phyloP scores from a whole-genome alignment of 768 basidiomycete genomes.

The Russula sp. region DNA sequence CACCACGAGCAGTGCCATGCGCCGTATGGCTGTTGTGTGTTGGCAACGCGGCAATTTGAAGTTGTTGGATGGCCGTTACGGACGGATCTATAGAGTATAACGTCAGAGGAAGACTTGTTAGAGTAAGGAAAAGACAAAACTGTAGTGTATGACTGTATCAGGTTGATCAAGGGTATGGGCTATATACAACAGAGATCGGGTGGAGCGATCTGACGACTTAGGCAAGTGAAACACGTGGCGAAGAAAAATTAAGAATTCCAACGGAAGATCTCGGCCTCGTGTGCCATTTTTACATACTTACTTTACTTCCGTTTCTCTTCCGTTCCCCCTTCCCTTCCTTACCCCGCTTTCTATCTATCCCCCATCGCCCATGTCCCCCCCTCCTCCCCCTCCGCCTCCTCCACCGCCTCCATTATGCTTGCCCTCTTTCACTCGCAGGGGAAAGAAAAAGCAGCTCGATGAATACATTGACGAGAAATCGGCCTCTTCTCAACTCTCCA shows the following conservation, averaged over 20 bases:
- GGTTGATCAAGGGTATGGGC: background rate
- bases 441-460: constrained; percentile 18
- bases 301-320: background rate
- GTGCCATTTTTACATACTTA: constrained; percentile 3
- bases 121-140: background rate
- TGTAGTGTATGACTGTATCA: background rate
- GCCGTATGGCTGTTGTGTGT: background rate
- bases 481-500: background rate
- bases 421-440: constrained; percentile 22
- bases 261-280: background rate
- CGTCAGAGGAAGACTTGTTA: background rate
- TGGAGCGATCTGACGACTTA: background rate
- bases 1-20: background rate
- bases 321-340: background rate
- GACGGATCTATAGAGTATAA: background rate
- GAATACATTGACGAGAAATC: constrained; percentile 20
- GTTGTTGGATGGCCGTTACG: background rate
- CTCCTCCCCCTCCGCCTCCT: constrained; percentile 20
- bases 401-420: constrained; percentile 22
- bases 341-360: too few relatives aligned
- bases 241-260: background rate
- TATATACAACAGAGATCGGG: background rate
- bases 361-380: constrained; percentile 12
- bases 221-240: background rate
- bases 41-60: background rate